A percentile compares a stretch with the other conserved stretches of the same genome.
phyloP scores from a whole-genome alignment of 176 grass and related monocot genomes.

The Paspalum vaginatum region DNA sequence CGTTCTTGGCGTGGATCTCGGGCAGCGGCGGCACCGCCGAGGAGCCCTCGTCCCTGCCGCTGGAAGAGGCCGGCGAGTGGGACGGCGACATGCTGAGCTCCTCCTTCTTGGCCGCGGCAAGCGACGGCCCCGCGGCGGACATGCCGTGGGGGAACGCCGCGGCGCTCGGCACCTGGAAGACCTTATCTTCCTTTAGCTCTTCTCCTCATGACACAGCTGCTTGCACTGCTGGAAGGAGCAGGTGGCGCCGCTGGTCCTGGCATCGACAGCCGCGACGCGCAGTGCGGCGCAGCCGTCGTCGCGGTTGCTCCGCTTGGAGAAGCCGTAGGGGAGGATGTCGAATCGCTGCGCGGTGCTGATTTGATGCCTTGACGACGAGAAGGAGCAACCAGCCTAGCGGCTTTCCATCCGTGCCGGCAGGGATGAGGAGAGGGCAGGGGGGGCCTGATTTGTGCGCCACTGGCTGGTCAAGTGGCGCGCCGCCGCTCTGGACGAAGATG shows the following conservation, averaged over 20 bases:
- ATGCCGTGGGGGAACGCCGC: conserved; percentile 57
- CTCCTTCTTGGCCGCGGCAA: conserved; percentile 57
- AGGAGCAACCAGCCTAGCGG: conserved; percentile 89
- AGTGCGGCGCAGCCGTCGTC: too few species aligned
- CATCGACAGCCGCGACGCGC: too few species aligned
- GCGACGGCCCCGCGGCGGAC: conserved; percentile 39
- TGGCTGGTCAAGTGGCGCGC: too few species aligned
- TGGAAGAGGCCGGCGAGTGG: conserved; percentile 73
- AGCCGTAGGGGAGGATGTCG: conserved; percentile 72
- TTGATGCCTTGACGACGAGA: conserved; percentile 78
- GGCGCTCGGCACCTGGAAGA: too few species aligned
- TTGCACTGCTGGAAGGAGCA: too few species aligned
- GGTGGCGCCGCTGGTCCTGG: too few species aligned
- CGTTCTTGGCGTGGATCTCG: not conserved
- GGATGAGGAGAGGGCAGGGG: too few species aligned
- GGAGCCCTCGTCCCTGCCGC: conserved; percentile 55
- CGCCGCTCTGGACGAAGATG: too few species aligned
- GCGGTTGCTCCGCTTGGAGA: conserved; percentile 76
- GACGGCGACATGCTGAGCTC: conserved; percentile 80
- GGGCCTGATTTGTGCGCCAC: too few species aligned
- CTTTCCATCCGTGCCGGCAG: too few species aligned
- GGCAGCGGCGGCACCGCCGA: conserved; percentile 18
- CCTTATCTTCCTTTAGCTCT: too few species aligned
- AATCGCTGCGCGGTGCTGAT: conserved; percentile 85
- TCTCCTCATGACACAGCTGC: too few species aligned